These are phyloP conservation scores for Flaveria robusta DNA, from an alignment of 129 eudicot species.

Conservation along the genomic window DNA sequence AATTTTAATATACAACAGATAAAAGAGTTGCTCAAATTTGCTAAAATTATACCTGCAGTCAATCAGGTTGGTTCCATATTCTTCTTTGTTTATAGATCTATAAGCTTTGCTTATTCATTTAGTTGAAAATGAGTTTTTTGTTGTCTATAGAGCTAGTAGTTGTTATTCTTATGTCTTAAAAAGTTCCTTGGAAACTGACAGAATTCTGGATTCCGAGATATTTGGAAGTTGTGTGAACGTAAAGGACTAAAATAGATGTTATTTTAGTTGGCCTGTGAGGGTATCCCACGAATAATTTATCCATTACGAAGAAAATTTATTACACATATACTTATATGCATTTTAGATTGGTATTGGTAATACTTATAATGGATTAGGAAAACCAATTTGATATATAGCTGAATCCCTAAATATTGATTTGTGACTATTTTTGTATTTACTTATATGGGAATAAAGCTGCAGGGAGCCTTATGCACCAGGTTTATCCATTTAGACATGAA, in stretches of 20 bases:
- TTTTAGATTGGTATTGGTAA: background rate
- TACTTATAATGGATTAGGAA: background rate
- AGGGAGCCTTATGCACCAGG: too few relatives aligned
- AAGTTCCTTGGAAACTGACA: background rate
- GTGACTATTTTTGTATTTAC: too few relatives aligned
- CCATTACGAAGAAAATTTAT: background rate
- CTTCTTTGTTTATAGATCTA: background rate
- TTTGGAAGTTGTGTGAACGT: background rate
- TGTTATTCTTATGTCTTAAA: background rate
- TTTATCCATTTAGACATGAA: background rate
- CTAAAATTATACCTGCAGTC: conserved; percentile 55
- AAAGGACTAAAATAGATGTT: background rate
- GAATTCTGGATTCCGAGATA: background rate
- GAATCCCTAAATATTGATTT: too few relatives aligned
- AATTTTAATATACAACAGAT: conserved; percentile 56
- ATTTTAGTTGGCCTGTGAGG: background rate
- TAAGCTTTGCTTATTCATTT: background rate
- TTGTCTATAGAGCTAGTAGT: background rate
- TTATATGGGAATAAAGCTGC: too few relatives aligned
- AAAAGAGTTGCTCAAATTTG: conserved; percentile 50
- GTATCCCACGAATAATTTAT: background rate
- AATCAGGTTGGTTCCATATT: conserved; percentile 46
- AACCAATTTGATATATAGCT: background rate
- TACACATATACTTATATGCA: background rate
- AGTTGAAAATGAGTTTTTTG: conserved; percentile 17